Base-by-base conservation (phyloP, 805 yeast genomes). In the Citeromyces nyonsensis region DNA sequence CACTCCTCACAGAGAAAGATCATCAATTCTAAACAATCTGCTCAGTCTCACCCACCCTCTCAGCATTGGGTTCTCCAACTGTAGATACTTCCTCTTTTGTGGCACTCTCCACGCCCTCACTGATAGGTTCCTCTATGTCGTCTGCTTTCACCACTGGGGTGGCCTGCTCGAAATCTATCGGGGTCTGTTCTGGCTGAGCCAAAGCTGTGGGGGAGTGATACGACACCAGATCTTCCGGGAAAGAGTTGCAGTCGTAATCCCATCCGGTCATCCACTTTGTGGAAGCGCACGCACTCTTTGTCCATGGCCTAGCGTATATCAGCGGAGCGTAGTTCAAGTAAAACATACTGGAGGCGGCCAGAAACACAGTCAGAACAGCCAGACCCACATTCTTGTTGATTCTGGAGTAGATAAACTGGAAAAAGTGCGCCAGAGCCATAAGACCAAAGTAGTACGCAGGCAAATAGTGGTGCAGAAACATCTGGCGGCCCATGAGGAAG, bases 381-480 rank as follows among this genome's bases (percentile, higher is more conserved):
- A 66, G 63, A 3, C 70, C 65, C 25, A 67, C 42, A 30, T 51
- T 56, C 24, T 39, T 47, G 34, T 54, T 45, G 4, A 47, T 35
- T 24, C 42, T 35, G 2, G 57, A 44, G 35, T 47, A 38, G 22
- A 51, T 13, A 20, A 53, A 40, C 38, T 56, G 56, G n/a, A 61
- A 41, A 18, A 53, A 52, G 34, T 67, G 69, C 13, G 66, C 57
- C 5, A 58, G 36, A 15, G 62, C 41, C 35, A 72, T 44, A 4
- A 70, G 49, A 3, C 64, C 97, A 60, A 88, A 88, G 57, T 81
- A 88, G 40, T 86, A 66, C 1, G 97, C 95, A 10, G 98, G 98
- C 42, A 85, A 70, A 55, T 88, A 88, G 54, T 88, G 98, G 57
- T 88, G 98, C 24, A 88, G 91, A 52, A 91, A 88, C 2, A 94